phyloP scores from a whole-genome alignment of 2,329 filamentous ascomycete genomes.

The Karstenula rhodostoma region DNA sequence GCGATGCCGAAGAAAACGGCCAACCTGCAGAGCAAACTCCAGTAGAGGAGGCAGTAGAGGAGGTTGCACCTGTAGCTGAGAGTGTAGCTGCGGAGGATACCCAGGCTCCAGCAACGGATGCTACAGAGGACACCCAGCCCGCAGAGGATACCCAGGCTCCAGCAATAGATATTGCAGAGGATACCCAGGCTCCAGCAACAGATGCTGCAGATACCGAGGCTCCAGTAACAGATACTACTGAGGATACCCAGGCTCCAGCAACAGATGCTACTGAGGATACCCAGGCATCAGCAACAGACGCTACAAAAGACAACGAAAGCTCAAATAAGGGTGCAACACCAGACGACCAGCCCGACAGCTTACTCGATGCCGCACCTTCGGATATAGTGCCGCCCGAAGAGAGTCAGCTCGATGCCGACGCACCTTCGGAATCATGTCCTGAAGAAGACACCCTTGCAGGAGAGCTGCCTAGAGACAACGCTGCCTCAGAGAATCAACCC shows the following conservation, averaged over 20 bases:
- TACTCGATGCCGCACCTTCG: neutral
- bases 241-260: too few species aligned
- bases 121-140: too few species aligned
- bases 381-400: neutral
- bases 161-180: too few species aligned
- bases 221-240: neutral
- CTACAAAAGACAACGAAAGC: neutral
- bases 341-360: neutral
- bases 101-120: too few species aligned
- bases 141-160: too few species aligned
- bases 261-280: too few species aligned
- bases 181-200: too few species aligned
- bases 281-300: neutral
- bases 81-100: too few species aligned
- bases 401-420: too few species aligned
- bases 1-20: neutral
- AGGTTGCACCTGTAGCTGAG: neutral
- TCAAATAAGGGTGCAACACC: constrained; percentile 1
- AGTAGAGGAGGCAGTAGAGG: neutral
- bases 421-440: neutral
- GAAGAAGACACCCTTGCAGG: neutral
- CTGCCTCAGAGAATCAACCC: neutral
- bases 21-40: constrained; percentile 5
- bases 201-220: too few species aligned
- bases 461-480: neutral